Percentiles rank a stretch among this genome's conserved stretches.
Conservation (phyloP, 495 filamentous ascomycete species). For the Lophiostoma macrostomum region DNA sequence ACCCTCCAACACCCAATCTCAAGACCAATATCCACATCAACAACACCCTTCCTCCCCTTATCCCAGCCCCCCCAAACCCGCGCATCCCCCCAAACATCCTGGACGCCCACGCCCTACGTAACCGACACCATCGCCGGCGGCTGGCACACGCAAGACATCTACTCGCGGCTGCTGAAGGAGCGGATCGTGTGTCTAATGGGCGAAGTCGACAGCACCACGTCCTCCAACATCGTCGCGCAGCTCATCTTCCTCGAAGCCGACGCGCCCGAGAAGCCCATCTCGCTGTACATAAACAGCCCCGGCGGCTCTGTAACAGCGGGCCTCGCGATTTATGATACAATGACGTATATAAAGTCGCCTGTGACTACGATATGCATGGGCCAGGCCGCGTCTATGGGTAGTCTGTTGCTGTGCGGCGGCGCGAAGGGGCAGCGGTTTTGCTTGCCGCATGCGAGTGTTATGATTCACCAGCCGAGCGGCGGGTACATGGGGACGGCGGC, state of each 20-base stretch:
- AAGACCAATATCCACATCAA: neutral
- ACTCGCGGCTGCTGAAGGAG: conserved; percentile 56
- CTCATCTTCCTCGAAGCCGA: conserved; percentile 98
- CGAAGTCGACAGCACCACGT: conserved; percentile 80
- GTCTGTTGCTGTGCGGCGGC: conserved; percentile 81
- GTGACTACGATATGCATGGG: conserved; percentile 94
- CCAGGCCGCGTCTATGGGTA: conserved; percentile 93
- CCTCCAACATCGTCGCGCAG: conserved; percentile 89
- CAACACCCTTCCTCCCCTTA: neutral
- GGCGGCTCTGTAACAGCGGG: conserved; percentile 94
- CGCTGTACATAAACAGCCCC: conserved; percentile 96
- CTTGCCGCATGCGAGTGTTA: conserved; percentile 86
- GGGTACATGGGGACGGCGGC: conserved; percentile 86
- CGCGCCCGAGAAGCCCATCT: conserved; percentile 87
- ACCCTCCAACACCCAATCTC: too few relatives aligned
- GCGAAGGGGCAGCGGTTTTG: conserved; percentile 81
- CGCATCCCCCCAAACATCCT: conserved; percentile 25
- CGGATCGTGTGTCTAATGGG: conserved; percentile 96
- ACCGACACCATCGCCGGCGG: conserved; percentile 71
- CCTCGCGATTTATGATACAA: conserved; percentile 97
- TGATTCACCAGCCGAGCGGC: conserved; percentile 94
- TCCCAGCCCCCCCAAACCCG: neutral
- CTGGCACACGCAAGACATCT: conserved; percentile 68
- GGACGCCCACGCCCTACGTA: conserved; percentile 45
- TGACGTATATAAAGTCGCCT: conserved; percentile 91